Evolutionary conservation across 2,329 filamentous ascomycete genomes (phyloP), one percentile per base, ranked within the genome.

Genomic region (Aaosphaeria pasadenensis): DNA sequence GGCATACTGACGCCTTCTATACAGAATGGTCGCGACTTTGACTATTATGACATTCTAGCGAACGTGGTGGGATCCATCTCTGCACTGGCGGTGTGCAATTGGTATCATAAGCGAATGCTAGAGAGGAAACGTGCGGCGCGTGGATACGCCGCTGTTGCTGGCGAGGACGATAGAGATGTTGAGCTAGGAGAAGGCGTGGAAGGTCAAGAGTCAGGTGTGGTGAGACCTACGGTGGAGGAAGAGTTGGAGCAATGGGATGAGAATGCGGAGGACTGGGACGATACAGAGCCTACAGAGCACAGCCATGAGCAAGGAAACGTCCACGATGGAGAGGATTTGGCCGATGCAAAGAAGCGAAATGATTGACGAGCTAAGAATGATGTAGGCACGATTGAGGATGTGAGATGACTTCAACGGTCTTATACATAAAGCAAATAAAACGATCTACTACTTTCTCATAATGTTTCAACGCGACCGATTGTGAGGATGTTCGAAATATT

Each of bases 21-120:
- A 9, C 48, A 73, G 67, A 76, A 80, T 57, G 71, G 71, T 50
- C 76, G 78, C 44, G 62, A 71, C 33, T 87, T 87, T 63, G 94
- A 99, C 64, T 74, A 87, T 43, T 89, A 86, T 63, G 90, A 97
- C 67, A 89, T 99, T 52, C 77, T 90, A 45, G 91, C 91, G 64
- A 99, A 99, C 68, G 72, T 96, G 0, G 74, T 89, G 38, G 94
- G 94, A 39, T 92, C 88, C 54, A 71, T 88, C 11, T 74, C 78
- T 1, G 91, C 83, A 0, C 67, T 96, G 17, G 85, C 79, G 0
- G 68, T 95, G 17, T 95, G 89, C 67, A 86, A 84, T 48, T 92
- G 89, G 88, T 99, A 99, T 68, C 94, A 99, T 73, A 87, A 88
- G 65, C 86, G 94, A 50, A 97, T 97, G 91, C 76, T 97, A 36